Evolutionary conservation across 1,284 basidiomycete genomes (phyloP).

Genomic region (Retiboletus fuscus): DNA sequence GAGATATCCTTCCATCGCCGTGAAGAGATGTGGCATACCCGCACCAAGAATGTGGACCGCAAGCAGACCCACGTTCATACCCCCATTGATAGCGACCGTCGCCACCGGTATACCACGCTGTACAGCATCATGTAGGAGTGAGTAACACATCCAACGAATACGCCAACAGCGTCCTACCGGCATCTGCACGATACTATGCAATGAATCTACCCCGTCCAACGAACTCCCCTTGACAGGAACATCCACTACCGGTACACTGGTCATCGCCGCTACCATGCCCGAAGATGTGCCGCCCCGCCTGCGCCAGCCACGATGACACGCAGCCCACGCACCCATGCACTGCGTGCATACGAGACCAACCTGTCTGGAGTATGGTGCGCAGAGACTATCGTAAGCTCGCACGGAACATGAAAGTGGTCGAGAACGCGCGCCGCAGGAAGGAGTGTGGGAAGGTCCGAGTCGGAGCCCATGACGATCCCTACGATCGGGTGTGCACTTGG

Average conservation of each 20-base stretch:
- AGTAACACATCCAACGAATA: conserved; percentile 1
- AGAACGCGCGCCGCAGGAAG: conserved; percentile 89
- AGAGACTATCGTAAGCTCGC: conserved; percentile 95
- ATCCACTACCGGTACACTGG: conserved; percentile 92
- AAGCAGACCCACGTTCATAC: conserved; percentile 92
- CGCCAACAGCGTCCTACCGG: conserved; percentile 71
- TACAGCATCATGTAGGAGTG: conserved; percentile 11
- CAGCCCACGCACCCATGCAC: conserved; percentile 81
- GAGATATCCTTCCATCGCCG: conserved; percentile 83
- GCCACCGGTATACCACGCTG: conserved; percentile 97
- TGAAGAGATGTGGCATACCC: conserved; percentile 75
- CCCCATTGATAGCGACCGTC: conserved; percentile 97
- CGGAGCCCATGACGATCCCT: conserved; percentile 98
- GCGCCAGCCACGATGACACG: conserved; percentile 93
- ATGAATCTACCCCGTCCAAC: conserved; percentile 94
- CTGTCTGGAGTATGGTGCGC: conserved; percentile 95
- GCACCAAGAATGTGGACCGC: conserved; percentile 90
- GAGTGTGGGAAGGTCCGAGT: conserved; percentile 97
- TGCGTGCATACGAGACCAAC: conserved; percentile 85
- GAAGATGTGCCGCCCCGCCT: conserved; percentile 96
- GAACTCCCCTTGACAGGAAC: conserved; percentile 97
- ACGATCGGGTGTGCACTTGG: conserved; percentile 85
- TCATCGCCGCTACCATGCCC: conserved; percentile 98
- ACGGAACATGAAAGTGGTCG: conserved; percentile 85
- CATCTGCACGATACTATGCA: conserved; percentile 99